Base-by-base conservation (phyloP, 495 filamentous ascomycete species). In the Xanthoparmelia taractica region DNA sequence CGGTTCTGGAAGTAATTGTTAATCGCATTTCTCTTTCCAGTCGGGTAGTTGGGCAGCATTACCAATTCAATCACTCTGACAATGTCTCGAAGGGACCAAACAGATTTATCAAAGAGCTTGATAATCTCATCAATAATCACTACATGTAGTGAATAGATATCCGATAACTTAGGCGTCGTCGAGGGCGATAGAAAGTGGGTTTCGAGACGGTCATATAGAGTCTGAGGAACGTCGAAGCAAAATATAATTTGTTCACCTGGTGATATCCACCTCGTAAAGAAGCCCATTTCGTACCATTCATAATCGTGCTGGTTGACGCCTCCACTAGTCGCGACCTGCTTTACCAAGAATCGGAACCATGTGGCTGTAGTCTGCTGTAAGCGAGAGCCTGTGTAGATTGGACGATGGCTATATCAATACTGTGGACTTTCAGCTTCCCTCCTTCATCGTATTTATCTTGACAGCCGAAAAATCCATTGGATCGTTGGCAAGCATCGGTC, bases 21-120 rank as follows among this genome's bases (percentile, higher is more conserved):
- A 57, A 52, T 27, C 20, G 11, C 43, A 11, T 60, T 25, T 48
- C 38, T 13, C 36, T 11, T 61, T 29, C 7, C 17, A 40, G n/a
- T 34, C 40, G 13, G 2, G 34, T 56, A 62, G 36, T 20, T 54
- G 17, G 1, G 52, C n/a, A 54, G 59, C 33, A 34, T 40, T 57
- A 67, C 56, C 43, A 57, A 69, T 54, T 73, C 71, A 66, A 65
- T 60, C 1, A 23, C 58, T 37, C 75, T 58, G 15, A 76, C 59
- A 8, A 67, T 57, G 62, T 75, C 59, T 15, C 75, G 75, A 40
- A 75, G 67, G 0, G 61, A 63, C 73, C 75, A 77, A 41, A 77
- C 67, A 8, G 73, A 66, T 23, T 47, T 57, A 40, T 75, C 67
- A 11, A 73, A 68, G 11, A 73, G 61, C n/a, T 60, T 58, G 8